A percentile compares a stretch with the other conserved stretches of the same genome.
These are phyloP conservation scores for Zygosaccharomyces sapae DNA, from an alignment of 1,139 yeast genomes.

Conservation along the genomic window DNA sequence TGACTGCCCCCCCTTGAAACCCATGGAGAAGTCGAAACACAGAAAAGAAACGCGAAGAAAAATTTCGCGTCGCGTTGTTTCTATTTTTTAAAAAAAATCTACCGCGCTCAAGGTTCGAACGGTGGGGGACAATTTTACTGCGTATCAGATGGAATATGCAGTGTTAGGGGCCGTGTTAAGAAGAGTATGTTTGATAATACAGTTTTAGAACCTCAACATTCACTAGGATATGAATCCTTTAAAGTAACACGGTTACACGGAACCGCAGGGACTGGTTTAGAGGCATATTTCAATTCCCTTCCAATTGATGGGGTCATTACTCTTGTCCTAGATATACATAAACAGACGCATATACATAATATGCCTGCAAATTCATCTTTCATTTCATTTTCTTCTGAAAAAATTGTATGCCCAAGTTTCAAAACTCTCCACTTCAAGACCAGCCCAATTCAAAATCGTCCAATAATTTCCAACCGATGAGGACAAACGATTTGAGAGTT, in stretches of 20 bases:
- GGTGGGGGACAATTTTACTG: neutral
- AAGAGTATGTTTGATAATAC: neutral
- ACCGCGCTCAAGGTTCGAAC: slow-evolving; percentile 1
- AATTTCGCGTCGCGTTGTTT: slow-evolving; percentile 6
- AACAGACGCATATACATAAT: too few relatives aligned
- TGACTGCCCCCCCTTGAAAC: neutral
- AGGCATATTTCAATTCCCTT: too few relatives aligned
- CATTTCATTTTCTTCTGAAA: too few relatives aligned
- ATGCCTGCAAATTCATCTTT: too few relatives aligned
- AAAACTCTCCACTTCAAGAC: slow-evolving; percentile 13
- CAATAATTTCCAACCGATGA: slow-evolving; percentile 28
- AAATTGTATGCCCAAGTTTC: neutral
- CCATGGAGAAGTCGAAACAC: neutral
- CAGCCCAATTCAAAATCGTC: slow-evolving; percentile 36
- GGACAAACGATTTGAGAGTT: slow-evolving; percentile 19
- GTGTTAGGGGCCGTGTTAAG: neutral
- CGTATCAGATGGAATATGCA: too few relatives aligned
- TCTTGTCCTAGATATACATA: too few relatives aligned
- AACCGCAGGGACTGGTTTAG: too few relatives aligned
- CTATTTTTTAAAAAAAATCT: neutral
- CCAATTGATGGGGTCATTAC: too few relatives aligned
- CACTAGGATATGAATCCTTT: too few relatives aligned
- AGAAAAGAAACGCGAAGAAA: neutral
- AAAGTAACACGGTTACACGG: too few relatives aligned
- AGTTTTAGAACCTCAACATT: too few relatives aligned